These are phyloP conservation scores for Daphne laureola DNA, from an alignment of 441 rosid species.

Conservation along the genomic window DNA sequence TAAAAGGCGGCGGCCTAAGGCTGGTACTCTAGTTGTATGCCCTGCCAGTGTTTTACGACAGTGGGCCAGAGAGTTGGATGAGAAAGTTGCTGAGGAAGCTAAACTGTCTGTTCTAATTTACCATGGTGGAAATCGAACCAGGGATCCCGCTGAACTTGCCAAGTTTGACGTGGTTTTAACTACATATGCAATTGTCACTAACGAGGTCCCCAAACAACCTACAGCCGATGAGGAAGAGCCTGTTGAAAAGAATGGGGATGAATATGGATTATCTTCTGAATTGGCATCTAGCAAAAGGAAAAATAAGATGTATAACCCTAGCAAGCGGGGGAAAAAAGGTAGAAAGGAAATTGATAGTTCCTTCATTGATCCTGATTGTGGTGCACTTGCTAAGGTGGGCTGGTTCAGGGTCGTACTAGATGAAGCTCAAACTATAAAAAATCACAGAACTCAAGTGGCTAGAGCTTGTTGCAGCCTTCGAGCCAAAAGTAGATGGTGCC, in stretches of 20 bases:
- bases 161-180: slow-evolving; percentile 85
- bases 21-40: slow-evolving; percentile 93
- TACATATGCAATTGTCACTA: slow-evolving; percentile 77
- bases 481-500: slow-evolving; percentile 96
- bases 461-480: slow-evolving; percentile 90
- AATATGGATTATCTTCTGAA: slow-evolving; percentile 44
- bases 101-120: slow-evolving; percentile 62
- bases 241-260: slow-evolving; percentile 55
- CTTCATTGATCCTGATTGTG: slow-evolving; percentile 45
- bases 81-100: slow-evolving; percentile 69
- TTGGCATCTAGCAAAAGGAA: slow-evolving; percentile 49
- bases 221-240: slow-evolving; percentile 65
- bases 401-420: slow-evolving; percentile 90
- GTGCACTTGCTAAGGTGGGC: slow-evolving; percentile 70
- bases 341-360: slow-evolving; percentile 43
- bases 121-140: slow-evolving; percentile 92
- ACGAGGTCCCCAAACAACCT: slow-evolving; percentile 83
- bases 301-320: slow-evolving; percentile 30
- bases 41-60: slow-evolving; percentile 95
- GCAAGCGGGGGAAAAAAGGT: slow-evolving; percentile 65
- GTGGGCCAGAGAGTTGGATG: slow-evolving; percentile 89
- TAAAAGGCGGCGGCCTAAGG: slow-evolving; percentile 52
- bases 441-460: slow-evolving; percentile 93
- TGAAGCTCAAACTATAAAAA: slow-evolving; percentile 98
- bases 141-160: slow-evolving; percentile 75